Percentiles rank a stretch among this genome's conserved stretches.
phyloP scores from a whole-genome alignment of 192 early-diverging fungal species.

The Backusella parvicylindrica region DNA sequence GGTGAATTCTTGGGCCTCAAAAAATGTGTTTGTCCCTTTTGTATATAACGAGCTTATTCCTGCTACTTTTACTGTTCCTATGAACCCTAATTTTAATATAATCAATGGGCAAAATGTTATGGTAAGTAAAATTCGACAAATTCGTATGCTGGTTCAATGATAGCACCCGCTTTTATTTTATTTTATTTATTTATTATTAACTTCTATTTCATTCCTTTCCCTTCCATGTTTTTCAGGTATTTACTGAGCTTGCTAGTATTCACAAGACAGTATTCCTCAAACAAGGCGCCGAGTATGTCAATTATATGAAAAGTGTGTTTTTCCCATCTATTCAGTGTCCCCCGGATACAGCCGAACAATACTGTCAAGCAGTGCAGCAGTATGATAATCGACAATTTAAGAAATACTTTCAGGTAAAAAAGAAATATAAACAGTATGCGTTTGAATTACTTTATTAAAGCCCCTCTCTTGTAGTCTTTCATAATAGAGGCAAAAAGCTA shows the following conservation, averaged over 20 bases:
- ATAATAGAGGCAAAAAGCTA: slow-evolving; percentile 7
- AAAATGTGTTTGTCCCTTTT: slow-evolving; percentile 58
- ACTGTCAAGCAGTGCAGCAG: slow-evolving; percentile 70
- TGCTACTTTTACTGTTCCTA: slow-evolving; percentile 77
- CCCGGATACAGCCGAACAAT: slow-evolving; percentile 61
- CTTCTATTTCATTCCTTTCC: not conserved
- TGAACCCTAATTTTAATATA: slow-evolving; percentile 66
- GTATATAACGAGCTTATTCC: slow-evolving; percentile 71
- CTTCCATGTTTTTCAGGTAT: slow-evolving; percentile 26
- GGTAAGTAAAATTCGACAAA: slow-evolving; percentile 47
- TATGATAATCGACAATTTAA: slow-evolving; percentile 64
- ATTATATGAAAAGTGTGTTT: slow-evolving; percentile 56
- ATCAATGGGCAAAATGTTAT: slow-evolving; percentile 72
- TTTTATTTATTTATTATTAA: not conserved
- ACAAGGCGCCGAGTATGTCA: slow-evolving; percentile 55
- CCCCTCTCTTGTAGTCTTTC: slow-evolving; percentile 1
- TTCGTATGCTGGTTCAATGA: too few relatives aligned
- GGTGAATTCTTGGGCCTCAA: slow-evolving; percentile 57
- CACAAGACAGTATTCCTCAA: slow-evolving; percentile 51
- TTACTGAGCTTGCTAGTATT: slow-evolving; percentile 52
- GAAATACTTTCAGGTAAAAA: slow-evolving; percentile 67
- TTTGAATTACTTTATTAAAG: not conserved
- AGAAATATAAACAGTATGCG: not conserved
- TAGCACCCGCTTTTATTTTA: not conserved
- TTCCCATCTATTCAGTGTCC: slow-evolving; percentile 68